Percentiles rank a stretch among this genome's conserved stretches.
Conservation (phyloP, 441 rosid genomes). For the Brassica hybrid region DNA sequence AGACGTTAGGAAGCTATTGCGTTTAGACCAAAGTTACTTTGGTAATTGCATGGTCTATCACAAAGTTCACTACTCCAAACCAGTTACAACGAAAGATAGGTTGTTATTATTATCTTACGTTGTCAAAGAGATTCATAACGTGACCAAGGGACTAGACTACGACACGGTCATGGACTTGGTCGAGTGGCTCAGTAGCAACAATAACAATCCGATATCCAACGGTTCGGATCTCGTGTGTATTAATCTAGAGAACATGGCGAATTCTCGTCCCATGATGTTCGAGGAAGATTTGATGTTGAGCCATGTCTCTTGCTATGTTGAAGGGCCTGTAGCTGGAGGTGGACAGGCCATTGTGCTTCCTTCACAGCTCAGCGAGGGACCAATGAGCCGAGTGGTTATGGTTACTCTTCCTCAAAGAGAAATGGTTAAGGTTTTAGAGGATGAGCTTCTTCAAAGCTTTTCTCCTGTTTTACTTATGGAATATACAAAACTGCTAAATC, state of each 20-base stretch:
- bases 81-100: constrained; percentile 7
- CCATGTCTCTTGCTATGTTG: constrained; percentile 49
- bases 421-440: constrained; percentile 45
- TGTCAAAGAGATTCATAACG: constrained; percentile 46
- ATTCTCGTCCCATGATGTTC: constrained; percentile 42
- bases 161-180: constrained; percentile 60
- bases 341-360: constrained; percentile 63
- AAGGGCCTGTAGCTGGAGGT: constrained; percentile 52
- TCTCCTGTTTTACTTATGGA: constrained; percentile 45
- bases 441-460: constrained; percentile 53
- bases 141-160: constrained; percentile 43
- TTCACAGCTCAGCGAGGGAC: constrained; percentile 32
- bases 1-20: constrained; percentile 56
- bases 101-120: constrained; percentile 42
- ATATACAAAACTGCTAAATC: no score
- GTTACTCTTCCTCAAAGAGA: constrained; percentile 56
- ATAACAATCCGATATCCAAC: constrained; percentile 35
- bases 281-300: constrained; percentile 49
- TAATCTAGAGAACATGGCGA: constrained; percentile 45
- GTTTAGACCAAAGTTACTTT: constrained; percentile 58
- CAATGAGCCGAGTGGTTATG: constrained; percentile 56
- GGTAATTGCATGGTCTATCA: constrained; percentile 72
- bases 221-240: constrained; percentile 53
- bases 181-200: constrained; percentile 54
- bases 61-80: constrained; percentile 33